These are phyloP conservation scores for Polysphondylium violaceum DNA, from an alignment of 78 protist species.

Conservation along the genomic window DNA sequence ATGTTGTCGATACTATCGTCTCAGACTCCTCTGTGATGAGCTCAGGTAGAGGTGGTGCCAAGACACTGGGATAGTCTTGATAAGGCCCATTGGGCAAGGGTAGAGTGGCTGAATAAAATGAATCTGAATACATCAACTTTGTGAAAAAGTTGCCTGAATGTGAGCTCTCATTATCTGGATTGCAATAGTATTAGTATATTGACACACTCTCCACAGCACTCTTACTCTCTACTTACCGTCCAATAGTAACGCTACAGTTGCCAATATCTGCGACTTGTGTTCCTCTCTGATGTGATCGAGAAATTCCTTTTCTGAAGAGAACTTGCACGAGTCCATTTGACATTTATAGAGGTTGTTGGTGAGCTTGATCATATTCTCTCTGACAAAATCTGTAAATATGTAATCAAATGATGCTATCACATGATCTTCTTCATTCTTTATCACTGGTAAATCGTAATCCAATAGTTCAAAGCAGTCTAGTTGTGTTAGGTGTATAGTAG, in stretches of 20 bases:
- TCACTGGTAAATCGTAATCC: conserved; percentile 64
- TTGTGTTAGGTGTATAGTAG: background rate
- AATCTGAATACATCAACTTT: conserved; percentile 74
- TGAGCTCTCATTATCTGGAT: conserved; percentile 48
- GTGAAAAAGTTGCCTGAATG: conserved; percentile 64
- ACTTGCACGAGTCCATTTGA: conserved; percentile 19
- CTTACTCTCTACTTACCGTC: conserved; percentile 4
- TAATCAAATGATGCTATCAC: conserved; percentile 68
- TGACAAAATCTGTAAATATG: conserved; percentile 61
- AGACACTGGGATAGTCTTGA: conserved; percentile 26
- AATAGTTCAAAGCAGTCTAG: conserved; percentile 60
- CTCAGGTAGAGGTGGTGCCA: conserved; percentile 64
- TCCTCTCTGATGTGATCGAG: conserved; percentile 40
- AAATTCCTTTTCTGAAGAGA: conserved; percentile 34
- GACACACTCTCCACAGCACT: background rate
- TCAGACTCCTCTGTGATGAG: background rate
- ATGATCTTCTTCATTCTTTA: conserved; percentile 59
- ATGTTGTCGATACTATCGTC: background rate
- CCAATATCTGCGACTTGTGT: conserved; percentile 31
- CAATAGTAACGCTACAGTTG: conserved; percentile 22
- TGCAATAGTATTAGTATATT: background rate
- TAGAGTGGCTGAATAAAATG: conserved; percentile 26
- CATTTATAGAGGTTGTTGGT: conserved; percentile 50
- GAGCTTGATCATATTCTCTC: conserved; percentile 42
- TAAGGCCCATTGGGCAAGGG: background rate